phyloP scores from a whole-genome alignment of 2,329 filamentous ascomycete genomes.

The Cladophialophora immunda region DNA sequence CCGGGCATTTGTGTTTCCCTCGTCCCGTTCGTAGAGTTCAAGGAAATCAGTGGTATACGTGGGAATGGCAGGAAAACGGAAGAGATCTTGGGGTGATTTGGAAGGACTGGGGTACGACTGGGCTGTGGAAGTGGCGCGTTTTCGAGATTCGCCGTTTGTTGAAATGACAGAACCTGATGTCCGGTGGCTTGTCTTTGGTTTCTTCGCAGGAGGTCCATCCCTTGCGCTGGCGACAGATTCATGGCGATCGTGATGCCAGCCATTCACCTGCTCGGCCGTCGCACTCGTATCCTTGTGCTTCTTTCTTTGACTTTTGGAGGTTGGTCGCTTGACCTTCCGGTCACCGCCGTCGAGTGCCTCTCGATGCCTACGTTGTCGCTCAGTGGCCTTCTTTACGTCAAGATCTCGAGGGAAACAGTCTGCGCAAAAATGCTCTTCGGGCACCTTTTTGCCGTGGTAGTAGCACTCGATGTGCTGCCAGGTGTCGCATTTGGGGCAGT shows the following conservation, averaged over 20 bases:
- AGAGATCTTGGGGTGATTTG: slow-evolving; percentile 62
- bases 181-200: slow-evolving; percentile 82
- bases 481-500: slow-evolving; percentile 93
- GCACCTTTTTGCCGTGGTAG: slow-evolving; percentile 80
- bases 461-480: slow-evolving; percentile 99
- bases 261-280: slow-evolving; percentile 71
- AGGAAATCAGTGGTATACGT: slow-evolving; percentile 80
- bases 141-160: slow-evolving; percentile 67
- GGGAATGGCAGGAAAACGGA: slow-evolving; percentile 70
- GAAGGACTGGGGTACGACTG: slow-evolving; percentile 76
- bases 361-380: slow-evolving; percentile 72
- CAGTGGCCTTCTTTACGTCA: slow-evolving; percentile 77
- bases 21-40: slow-evolving; percentile 73
- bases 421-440: slow-evolving; percentile 82
- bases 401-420: slow-evolving; percentile 84
- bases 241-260: slow-evolving; percentile 65
- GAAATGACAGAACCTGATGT: slow-evolving; percentile 78
- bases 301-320: slow-evolving; percentile 86
- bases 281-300: slow-evolving; percentile 73
- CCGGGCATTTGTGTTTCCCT: slow-evolving; percentile 58
- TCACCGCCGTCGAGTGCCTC: slow-evolving; percentile 67
- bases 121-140: slow-evolving; percentile 66
- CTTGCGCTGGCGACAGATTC: slow-evolving; percentile 62
- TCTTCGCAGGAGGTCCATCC: slow-evolving; percentile 74
- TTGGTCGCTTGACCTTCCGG: slow-evolving; percentile 76